A percentile compares a stretch with the other conserved stretches of the same genome.
phyloP scores from a whole-genome alignment of 305 asterid species.

The Galium porrigens region DNA sequence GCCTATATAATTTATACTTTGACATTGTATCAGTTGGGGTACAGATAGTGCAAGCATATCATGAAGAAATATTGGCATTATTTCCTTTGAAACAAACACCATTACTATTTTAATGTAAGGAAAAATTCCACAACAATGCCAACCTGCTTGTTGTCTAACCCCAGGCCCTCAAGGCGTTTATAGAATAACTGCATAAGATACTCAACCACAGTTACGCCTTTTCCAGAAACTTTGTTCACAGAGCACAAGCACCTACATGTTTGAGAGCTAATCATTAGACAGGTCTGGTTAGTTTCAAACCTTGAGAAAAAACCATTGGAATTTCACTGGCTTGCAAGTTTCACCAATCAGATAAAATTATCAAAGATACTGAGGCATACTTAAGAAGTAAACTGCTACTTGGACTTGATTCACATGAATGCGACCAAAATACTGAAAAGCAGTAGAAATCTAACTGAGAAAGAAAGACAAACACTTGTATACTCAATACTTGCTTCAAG shows the following conservation, averaged over 20 bases:
- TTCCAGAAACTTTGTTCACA: constrained; percentile 69
- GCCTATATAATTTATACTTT: neutral
- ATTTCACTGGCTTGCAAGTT: neutral
- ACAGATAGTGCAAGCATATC: neutral
- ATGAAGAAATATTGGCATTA: neutral
- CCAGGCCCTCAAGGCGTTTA: constrained; percentile 71
- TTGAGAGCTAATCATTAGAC: constrained; percentile 11
- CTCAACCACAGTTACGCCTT: constrained; percentile 59
- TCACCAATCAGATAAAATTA: neutral
- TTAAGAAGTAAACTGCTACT: neutral
- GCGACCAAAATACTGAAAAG: neutral
- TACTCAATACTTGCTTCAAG: too few relatives aligned
- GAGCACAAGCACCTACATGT: constrained; percentile 88
- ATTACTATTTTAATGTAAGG: neutral
- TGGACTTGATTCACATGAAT: neutral
- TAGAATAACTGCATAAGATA: constrained; percentile 70
- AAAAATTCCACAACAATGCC: neutral
- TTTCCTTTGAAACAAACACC: neutral
- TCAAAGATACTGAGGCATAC: neutral
- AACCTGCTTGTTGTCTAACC: constrained; percentile 81
- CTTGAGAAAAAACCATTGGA: neutral
- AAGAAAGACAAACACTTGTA: too few relatives aligned
- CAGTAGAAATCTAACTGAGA: neutral
- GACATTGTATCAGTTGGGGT: neutral
- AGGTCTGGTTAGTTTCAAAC: neutral